phyloP scores from a whole-genome alignment of 192 early-diverging fungal genomes.

The Coemansia sp. region DNA sequence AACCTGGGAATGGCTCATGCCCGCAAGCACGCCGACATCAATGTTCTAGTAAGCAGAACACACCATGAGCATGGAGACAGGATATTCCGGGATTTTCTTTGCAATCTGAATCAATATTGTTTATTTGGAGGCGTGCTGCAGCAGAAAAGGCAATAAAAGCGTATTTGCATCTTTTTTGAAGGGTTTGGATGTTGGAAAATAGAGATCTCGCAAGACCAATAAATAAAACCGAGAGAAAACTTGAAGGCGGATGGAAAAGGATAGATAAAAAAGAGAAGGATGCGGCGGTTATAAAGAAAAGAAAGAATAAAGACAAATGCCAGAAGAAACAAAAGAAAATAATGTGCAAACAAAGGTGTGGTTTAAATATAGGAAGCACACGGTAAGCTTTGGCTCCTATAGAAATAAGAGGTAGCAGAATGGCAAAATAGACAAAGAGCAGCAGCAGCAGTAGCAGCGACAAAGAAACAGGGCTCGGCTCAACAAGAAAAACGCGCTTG shows the following conservation, averaged over 20 bases:
- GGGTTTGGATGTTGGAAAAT: neutral
- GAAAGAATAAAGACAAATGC: conserved; percentile 4
- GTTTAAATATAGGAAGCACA: neutral
- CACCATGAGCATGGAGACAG: no score
- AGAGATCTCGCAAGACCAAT: neutral
- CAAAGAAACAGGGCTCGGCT: neutral
- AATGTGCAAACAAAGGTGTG: conserved; percentile 1
- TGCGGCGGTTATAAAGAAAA: neutral
- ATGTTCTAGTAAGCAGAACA: neutral
- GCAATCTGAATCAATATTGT: neutral
- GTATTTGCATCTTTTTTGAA: neutral
- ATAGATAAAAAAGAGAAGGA: neutral
- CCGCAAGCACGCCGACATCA: conserved; percentile 11
- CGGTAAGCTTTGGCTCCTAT: neutral
- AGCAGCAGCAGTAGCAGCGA: neutral
- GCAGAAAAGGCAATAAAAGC: neutral
- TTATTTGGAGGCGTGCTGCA: neutral
- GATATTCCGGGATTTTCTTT: no score
- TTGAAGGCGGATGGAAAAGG: conserved; percentile 5
- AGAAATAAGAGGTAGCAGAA: neutral
- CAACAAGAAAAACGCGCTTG: no score
- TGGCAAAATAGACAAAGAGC: neutral
- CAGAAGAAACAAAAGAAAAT: neutral
- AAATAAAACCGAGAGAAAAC: neutral
- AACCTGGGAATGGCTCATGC: conserved; percentile 52